phyloP scores from a whole-genome alignment of 2,329 filamentous ascomycete species.

The Talaromyces islandicus region DNA sequence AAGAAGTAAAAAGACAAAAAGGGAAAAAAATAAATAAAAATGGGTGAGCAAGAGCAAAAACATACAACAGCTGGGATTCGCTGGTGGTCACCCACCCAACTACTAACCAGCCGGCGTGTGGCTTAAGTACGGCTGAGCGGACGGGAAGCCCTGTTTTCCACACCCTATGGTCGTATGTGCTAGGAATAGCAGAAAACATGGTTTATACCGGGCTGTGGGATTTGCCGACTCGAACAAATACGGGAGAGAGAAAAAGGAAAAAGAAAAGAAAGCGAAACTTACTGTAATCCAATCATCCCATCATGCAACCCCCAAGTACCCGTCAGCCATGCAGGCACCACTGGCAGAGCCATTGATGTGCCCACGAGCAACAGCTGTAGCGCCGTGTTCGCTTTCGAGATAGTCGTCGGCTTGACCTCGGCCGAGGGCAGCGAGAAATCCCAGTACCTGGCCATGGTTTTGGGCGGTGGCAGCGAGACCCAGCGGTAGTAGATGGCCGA shows the following conservation, averaged over 20 bases:
- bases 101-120: constrained; percentile 44
- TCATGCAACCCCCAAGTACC: constrained; percentile 52
- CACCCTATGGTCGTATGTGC: constrained; percentile 42
- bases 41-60: constrained; percentile 26
- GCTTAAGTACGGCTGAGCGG: constrained; percentile 45
- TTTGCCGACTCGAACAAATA: not conserved
- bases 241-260: constrained; percentile 3
- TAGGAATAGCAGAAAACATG: constrained; percentile 6
- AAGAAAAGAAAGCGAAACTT: constrained; percentile 19
- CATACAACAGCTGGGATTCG: constrained; percentile 43
- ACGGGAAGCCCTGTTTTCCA: constrained; percentile 45
- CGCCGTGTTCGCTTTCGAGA: constrained; percentile 74
- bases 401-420: constrained; percentile 39
- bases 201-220: not conserved
- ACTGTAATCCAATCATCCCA: constrained; percentile 51
- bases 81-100: constrained; percentile 45
- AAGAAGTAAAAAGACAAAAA: not conserved
- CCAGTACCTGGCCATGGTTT: constrained; percentile 91
- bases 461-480: constrained; percentile 87
- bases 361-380: constrained; percentile 84
- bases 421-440: constrained; percentile 76
- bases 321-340: constrained; percentile 56
- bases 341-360: constrained; percentile 71
- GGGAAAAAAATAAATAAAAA: not conserved
- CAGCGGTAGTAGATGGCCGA: constrained; percentile 93